Percentiles rank a stretch among this genome's conserved stretches.
These are phyloP conservation scores for Cyberlindnera xylosilytica DNA, from an alignment of 805 yeast genomes.

Conservation along the genomic window DNA sequence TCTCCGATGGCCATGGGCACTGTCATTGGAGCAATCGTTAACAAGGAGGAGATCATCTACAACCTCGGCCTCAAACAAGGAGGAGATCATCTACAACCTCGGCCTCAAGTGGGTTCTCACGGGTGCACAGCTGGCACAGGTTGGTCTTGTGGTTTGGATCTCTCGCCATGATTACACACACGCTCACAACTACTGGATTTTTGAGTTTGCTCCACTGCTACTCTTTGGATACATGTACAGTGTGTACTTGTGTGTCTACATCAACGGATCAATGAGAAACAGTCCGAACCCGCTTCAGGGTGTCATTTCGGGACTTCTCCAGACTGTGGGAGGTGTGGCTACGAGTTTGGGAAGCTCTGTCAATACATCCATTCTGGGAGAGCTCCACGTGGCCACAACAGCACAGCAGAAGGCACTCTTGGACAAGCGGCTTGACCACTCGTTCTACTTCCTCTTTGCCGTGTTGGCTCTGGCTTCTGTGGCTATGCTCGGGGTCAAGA, in stretches of 20 bases:
- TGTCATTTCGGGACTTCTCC: conserved; percentile 35
- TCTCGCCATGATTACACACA: conserved; percentile 20
- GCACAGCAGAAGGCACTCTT: background rate
- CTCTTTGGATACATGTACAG: conserved; percentile 28
- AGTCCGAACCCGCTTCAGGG: conserved; percentile 40
- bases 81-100: conserved; percentile 18
- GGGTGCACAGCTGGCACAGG: conserved; percentile 13
- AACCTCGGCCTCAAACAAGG: conserved; percentile 26
- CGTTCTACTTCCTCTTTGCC: conserved; percentile 1
- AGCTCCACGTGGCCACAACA: background rate
- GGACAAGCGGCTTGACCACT: conserved; percentile 1
- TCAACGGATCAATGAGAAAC: conserved; percentile 29
- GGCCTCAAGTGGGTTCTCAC: conserved; percentile 23
- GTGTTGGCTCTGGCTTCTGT: too few species aligned
- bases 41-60: conserved; percentile 20
- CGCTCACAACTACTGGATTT: conserved; percentile 29
- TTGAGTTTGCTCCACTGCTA: conserved; percentile 24
- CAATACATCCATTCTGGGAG: conserved; percentile 1
- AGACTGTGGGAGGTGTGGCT: conserved; percentile 35
- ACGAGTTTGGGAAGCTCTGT: background rate
- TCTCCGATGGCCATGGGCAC: conserved; percentile 34
- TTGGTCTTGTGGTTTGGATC: conserved; percentile 25
- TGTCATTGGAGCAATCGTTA: conserved; percentile 27
- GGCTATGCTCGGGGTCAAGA: too few species aligned
- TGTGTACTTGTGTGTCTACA: conserved; percentile 33